These are phyloP conservation scores for Babesia sp. DNA, from an alignment of 169 alveolate genomes.

Conservation along the genomic window DNA sequence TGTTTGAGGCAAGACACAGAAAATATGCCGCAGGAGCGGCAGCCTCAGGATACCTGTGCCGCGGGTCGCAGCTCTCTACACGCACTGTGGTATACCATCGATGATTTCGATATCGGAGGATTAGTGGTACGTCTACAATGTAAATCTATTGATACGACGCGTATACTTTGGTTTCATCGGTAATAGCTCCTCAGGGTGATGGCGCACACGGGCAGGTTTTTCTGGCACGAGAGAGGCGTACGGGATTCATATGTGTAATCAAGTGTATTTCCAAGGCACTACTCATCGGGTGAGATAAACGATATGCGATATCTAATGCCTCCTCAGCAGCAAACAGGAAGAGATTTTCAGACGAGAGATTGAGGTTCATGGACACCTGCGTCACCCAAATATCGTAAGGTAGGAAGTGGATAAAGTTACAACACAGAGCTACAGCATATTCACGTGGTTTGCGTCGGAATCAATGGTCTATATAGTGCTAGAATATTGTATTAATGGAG, in stretches of 20 bases:
- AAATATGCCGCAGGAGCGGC: slow-evolving; percentile 5
- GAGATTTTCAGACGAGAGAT: slow-evolving; percentile 84
- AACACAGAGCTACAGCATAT: slow-evolving; percentile 59
- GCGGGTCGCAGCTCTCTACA: slow-evolving; percentile 72
- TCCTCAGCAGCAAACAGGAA: slow-evolving; percentile 75
- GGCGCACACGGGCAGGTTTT: slow-evolving; percentile 90
- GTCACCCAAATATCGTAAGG: slow-evolving; percentile 86
- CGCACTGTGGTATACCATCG: slow-evolving; percentile 71
- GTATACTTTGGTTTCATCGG: not conserved
- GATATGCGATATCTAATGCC: not conserved
- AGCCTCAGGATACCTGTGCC: not conserved
- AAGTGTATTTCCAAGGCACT: slow-evolving; percentile 81
- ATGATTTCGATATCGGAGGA: slow-evolving; percentile 80
- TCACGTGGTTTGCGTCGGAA: slow-evolving; percentile 81
- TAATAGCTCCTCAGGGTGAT: slow-evolving; percentile 72
- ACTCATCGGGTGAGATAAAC: slow-evolving; percentile 58
- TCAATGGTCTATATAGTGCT: slow-evolving; percentile 81
- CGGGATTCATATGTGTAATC: slow-evolving; percentile 85
- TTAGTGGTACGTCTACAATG: slow-evolving; percentile 57
- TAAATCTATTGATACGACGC: not conserved
- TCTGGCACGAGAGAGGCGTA: slow-evolving; percentile 83
- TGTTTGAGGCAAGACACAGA: too few species aligned
- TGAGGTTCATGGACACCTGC: slow-evolving; percentile 85
- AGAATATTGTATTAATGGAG: slow-evolving; percentile 84
- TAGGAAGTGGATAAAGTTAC: not conserved